Conservation (phyloP, 1,284 basidiomycete genomes). For the Moesziomyces antarcticus region DNA sequence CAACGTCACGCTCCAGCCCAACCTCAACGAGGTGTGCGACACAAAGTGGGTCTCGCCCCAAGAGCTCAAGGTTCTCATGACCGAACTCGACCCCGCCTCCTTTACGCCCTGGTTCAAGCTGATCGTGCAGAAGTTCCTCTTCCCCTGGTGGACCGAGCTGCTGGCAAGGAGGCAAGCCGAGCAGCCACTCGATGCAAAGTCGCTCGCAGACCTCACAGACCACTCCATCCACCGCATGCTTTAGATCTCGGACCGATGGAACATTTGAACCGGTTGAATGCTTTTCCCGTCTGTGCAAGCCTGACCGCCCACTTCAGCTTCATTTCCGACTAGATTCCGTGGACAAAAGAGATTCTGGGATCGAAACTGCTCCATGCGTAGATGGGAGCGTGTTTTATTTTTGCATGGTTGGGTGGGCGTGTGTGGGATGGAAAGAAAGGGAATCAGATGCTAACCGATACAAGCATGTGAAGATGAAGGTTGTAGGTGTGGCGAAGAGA, state of each 20-base stretch:
- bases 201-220: slow-evolving; percentile 52
- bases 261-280: not conserved
- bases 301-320: not conserved
- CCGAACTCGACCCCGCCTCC: slow-evolving; percentile 76
- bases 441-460: slow-evolving; percentile 21
- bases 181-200: slow-evolving; percentile 55
- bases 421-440: slow-evolving; percentile 6
- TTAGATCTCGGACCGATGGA: slow-evolving; percentile 10
- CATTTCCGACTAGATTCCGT: too few relatives aligned
- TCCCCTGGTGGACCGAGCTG: slow-evolving; percentile 97
- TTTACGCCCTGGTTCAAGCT: slow-evolving; percentile 99
- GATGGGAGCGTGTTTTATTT: slow-evolving; percentile 33
- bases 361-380: slow-evolving; percentile 39
- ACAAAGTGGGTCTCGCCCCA: slow-evolving; percentile 89
- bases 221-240: slow-evolving; percentile 65
- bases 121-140: slow-evolving; percentile 94
- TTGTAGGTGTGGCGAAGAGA: slow-evolving; percentile 5
- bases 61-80: slow-evolving; percentile 91
- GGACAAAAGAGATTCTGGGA: slow-evolving; percentile 7
- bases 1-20: slow-evolving; percentile 85
- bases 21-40: slow-evolving; percentile 91
- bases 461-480: slow-evolving; percentile 5
- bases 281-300: not conserved
- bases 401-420: slow-evolving; percentile 23
- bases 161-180: slow-evolving; percentile 71